Conservation (phyloP, 345 rosid genomes). For the Arabidopsis suecica region DNA sequence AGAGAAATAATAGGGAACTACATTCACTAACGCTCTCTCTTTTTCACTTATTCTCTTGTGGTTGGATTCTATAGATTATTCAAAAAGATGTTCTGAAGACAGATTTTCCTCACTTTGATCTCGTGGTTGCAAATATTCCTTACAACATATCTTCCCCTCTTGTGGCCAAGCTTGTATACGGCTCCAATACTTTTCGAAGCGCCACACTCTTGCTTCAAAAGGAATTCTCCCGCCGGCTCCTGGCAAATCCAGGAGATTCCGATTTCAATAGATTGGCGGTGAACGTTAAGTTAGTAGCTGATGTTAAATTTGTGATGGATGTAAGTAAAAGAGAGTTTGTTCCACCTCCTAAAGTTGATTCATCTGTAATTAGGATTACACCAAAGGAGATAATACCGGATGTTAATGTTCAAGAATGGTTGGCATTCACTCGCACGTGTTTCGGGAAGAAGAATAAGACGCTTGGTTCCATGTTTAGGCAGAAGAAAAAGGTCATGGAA, state of each 20-base stretch:
- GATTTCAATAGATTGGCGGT: constrained; percentile 88
- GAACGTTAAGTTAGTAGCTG: constrained; percentile 81
- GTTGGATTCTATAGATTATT: constrained; percentile 57
- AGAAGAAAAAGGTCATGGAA: constrained; percentile 85
- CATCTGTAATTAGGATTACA: constrained; percentile 74
- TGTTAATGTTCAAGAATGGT: constrained; percentile 75
- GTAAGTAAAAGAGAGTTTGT: constrained; percentile 92
- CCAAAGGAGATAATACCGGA: constrained; percentile 68
- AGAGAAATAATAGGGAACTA: constrained; percentile 8
- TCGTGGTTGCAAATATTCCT: constrained; percentile 86
- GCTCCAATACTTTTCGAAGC: constrained; percentile 59
- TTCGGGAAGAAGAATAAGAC: constrained; percentile 88
- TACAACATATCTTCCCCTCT: constrained; percentile 89
- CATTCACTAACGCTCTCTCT: background rate
- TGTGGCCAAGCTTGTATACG: constrained; percentile 76
- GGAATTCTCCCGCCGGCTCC: constrained; percentile 79
- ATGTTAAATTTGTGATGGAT: constrained; percentile 79
- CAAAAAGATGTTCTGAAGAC: constrained; percentile 78
- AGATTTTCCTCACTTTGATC: constrained; percentile 72
- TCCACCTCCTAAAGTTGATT: constrained; percentile 90
- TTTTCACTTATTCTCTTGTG: background rate
- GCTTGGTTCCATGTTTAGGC: constrained; percentile 84
- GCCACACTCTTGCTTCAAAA: constrained; percentile 91
- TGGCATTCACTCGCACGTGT: constrained; percentile 78
- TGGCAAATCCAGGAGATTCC: constrained; percentile 85